Conservation (phyloP, 1,139 yeast species). For the Blastobotrys arbuscula region DNA sequence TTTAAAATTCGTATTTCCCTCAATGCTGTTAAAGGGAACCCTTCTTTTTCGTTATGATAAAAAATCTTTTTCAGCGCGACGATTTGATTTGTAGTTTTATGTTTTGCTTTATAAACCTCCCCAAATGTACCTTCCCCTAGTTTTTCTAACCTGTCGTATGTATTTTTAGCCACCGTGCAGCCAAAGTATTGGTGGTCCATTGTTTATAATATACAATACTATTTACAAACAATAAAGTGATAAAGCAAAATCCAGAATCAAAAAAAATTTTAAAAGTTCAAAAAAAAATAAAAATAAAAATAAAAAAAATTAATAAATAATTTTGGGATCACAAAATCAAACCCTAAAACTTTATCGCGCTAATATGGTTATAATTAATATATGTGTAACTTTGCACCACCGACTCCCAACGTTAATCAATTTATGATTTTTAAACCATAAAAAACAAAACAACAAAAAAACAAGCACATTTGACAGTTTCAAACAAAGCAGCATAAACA, state of each 20-base stretch:
- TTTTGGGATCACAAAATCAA: not conserved
- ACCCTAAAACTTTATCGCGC: not conserved
- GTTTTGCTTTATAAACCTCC: slow-evolving; percentile 70
- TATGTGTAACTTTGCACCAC: not conserved
- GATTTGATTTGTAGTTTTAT: slow-evolving; percentile 43
- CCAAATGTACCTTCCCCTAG: slow-evolving; percentile 92
- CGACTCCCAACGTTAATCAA: not conserved
- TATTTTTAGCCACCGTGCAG: slow-evolving; percentile 31
- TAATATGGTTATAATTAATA: too few species aligned
- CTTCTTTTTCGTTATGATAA: slow-evolving; percentile 79
- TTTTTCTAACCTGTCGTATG: slow-evolving; percentile 55
- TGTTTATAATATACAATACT: not conserved
- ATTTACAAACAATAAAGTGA: too few species aligned
- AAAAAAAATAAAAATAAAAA: not conserved
- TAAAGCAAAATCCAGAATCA: too few species aligned
- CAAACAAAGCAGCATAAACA: too few species aligned
- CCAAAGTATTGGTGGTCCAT: slow-evolving; percentile 21
- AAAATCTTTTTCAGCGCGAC: slow-evolving; percentile 86
- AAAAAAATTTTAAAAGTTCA: not conserved
- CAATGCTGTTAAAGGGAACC: slow-evolving; percentile 93
- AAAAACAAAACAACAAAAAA: too few species aligned
- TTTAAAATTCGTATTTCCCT: slow-evolving; percentile 86
- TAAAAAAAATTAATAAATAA: not conserved
- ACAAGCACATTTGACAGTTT: too few species aligned
- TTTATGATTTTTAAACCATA: too few species aligned